Evolutionary conservation across 2,329 filamentous ascomycete genomes (phyloP).

Genomic region (Parascedosporium putredinis): DNA sequence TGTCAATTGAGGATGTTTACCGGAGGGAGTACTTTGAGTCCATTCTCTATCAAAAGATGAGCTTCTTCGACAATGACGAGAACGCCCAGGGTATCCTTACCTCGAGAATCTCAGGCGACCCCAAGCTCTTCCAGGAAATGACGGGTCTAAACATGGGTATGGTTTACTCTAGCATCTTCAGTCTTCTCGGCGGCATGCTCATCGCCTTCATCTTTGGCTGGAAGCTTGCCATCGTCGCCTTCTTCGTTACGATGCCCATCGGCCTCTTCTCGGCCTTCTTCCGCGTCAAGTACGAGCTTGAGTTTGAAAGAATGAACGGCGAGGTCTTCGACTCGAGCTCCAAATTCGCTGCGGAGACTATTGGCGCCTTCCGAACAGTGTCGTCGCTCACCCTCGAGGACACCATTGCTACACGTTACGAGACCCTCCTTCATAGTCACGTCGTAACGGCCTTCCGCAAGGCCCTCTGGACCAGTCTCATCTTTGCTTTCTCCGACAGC

Average conservation of each 20-base stretch:
- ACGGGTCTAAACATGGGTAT: slow-evolving; percentile 55
- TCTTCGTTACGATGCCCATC: slow-evolving; percentile 49
- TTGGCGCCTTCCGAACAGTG: slow-evolving; percentile 65
- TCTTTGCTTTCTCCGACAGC: slow-evolving; percentile 63
- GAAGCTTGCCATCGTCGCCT: slow-evolving; percentile 61
- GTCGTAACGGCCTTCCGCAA: slow-evolving; percentile 49
- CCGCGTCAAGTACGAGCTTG: slow-evolving; percentile 47
- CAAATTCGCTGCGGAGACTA: slow-evolving; percentile 64
- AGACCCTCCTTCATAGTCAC: slow-evolving; percentile 46
- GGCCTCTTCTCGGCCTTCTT: slow-evolving; percentile 37
- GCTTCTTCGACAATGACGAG: slow-evolving; percentile 50
- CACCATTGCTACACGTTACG: slow-evolving; percentile 51
- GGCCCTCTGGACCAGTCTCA: slow-evolving; percentile 48
- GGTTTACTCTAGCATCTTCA: slow-evolving; percentile 48
- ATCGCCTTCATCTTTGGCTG: slow-evolving; percentile 66
- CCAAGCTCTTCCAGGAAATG: slow-evolving; percentile 50
- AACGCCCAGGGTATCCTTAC: slow-evolving; percentile 52
- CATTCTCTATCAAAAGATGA: slow-evolving; percentile 47
- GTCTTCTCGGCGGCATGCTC: slow-evolving; percentile 50
- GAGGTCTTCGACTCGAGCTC: slow-evolving; percentile 61
- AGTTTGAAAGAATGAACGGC: slow-evolving; percentile 59
- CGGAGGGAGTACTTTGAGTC: slow-evolving; percentile 51
- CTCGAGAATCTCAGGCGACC: slow-evolving; percentile 43
- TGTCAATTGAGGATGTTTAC: slow-evolving; percentile 41
- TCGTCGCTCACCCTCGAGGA: slow-evolving; percentile 60